Percentiles rank a stretch among this genome's conserved stretches.
Evolutionary conservation across 2,329 filamentous ascomycete species (phyloP).

Genomic region (Zymoseptoria pseudotritici): DNA sequence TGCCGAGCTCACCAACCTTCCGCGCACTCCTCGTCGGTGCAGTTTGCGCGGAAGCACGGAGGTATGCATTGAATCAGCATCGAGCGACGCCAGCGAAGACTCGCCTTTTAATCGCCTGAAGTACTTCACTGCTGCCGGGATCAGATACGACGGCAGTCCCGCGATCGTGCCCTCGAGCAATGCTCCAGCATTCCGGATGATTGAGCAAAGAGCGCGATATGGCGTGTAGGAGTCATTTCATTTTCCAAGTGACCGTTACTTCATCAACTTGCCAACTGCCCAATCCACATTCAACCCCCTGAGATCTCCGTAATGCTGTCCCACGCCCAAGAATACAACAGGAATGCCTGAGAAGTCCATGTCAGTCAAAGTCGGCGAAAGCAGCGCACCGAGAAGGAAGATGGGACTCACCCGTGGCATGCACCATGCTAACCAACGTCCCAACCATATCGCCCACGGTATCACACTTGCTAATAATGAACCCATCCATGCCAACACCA

Average conservation of each 20-base stretch:
- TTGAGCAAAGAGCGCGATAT: background rate
- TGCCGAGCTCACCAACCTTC: too few relatives aligned
- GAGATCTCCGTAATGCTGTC: slow-evolving; percentile 60
- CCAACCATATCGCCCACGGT: slow-evolving; percentile 99
- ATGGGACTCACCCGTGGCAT: slow-evolving; percentile 56
- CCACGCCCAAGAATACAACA: slow-evolving; percentile 78
- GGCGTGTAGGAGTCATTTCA: background rate
- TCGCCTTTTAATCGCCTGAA: background rate
- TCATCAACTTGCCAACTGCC: slow-evolving; percentile 56
- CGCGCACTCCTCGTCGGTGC: too few relatives aligned
- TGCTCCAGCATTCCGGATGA: background rate
- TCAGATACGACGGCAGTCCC: background rate
- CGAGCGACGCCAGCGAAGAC: background rate
- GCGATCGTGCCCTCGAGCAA: background rate
- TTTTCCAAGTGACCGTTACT: background rate
- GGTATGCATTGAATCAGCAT: background rate
- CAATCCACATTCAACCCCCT: slow-evolving; percentile 57
- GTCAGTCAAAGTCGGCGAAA: too few relatives aligned
- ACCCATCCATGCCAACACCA: slow-evolving; percentile 81
- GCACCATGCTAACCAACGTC: slow-evolving; percentile 91
- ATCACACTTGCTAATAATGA: slow-evolving; percentile 98
- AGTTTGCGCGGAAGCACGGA: too few relatives aligned
- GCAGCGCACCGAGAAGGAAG: slow-evolving; percentile 28
- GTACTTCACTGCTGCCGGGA: background rate
- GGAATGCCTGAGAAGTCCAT: slow-evolving; percentile 55